These are phyloP conservation scores for Rhizophora apiculata DNA, from an alignment of 345 rosid species.

Conservation along the genomic window DNA sequence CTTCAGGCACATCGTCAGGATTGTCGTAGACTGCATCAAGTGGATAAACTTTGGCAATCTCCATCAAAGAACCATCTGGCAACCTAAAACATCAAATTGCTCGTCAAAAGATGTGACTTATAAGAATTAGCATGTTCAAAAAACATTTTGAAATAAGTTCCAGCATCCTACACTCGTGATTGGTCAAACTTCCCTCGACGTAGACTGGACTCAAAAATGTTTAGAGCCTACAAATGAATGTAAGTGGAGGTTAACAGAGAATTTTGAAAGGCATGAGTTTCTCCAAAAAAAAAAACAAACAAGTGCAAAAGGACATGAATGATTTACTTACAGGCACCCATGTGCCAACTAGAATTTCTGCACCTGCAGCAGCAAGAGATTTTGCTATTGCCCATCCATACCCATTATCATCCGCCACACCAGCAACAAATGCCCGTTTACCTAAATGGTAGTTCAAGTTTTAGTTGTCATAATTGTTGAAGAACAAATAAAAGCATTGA, in stretches of 20 bases:
- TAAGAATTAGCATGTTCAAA: background rate
- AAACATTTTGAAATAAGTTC: constrained; percentile 1
- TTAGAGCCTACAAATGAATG: constrained; percentile 65
- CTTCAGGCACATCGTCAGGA: constrained; percentile 58
- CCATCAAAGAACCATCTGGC: constrained; percentile 91
- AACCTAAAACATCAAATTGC: constrained; percentile 43
- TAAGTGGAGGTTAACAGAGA: constrained; percentile 8
- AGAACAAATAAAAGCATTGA: background rate
- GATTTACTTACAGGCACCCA: constrained; percentile 89
- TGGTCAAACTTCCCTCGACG: constrained; percentile 91
- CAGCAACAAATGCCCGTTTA: constrained; percentile 94
- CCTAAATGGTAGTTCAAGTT: constrained; percentile 37
- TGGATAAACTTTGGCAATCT: constrained; percentile 85
- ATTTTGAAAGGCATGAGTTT: background rate
- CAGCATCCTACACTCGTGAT: constrained; percentile 76
- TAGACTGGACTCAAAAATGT: constrained; percentile 87
- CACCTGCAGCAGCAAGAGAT: constrained; percentile 98
- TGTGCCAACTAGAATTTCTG: constrained; percentile 93
- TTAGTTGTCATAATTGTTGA: background rate
- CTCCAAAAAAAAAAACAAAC: background rate
- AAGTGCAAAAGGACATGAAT: background rate
- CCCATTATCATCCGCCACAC: constrained; percentile 95
- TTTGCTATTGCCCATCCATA: constrained; percentile 99
- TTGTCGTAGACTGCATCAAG: constrained; percentile 87
- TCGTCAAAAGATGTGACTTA: constrained; percentile 1